These are phyloP conservation scores for Benincasa hispida DNA, from an alignment of 306 rosid genomes.

Conservation along the genomic window DNA sequence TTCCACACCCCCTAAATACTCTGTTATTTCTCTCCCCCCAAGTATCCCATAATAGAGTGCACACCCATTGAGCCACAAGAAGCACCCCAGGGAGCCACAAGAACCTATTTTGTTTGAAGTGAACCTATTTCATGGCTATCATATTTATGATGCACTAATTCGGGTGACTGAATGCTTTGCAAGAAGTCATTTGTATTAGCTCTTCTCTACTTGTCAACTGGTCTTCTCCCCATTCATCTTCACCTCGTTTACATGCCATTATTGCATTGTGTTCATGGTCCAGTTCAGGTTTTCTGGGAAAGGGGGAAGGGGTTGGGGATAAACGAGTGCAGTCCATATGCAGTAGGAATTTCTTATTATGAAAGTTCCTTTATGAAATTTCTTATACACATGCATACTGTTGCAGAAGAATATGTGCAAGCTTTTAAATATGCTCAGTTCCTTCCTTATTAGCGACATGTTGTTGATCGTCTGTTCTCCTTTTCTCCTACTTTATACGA, in stretches of 20 bases:
- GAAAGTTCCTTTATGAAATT: neutral
- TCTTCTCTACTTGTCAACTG: neutral
- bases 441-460: neutral
- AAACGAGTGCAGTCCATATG: neutral
- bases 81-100: too few species aligned
- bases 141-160: neutral
- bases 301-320: neutral
- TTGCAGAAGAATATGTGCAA: neutral
- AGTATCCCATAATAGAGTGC: too few species aligned
- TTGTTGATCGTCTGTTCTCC: neutral
- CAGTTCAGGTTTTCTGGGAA: neutral
- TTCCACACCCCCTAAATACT: too few species aligned
- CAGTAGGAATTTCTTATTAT: neutral
- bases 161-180: neutral
- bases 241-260: too few species aligned
- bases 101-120: too few species aligned
- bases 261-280: too few species aligned
- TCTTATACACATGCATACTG: neutral
- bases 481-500: neutral
- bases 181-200: neutral
- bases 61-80: too few species aligned
- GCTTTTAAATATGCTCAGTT: neutral
- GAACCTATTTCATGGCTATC: neutral
- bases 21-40: too few species aligned
- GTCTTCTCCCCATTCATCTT: neutral